Base-by-base conservation (phyloP, 225 moss, liverwort and hornwort species). In the Anthoceros angustus region DNA sequence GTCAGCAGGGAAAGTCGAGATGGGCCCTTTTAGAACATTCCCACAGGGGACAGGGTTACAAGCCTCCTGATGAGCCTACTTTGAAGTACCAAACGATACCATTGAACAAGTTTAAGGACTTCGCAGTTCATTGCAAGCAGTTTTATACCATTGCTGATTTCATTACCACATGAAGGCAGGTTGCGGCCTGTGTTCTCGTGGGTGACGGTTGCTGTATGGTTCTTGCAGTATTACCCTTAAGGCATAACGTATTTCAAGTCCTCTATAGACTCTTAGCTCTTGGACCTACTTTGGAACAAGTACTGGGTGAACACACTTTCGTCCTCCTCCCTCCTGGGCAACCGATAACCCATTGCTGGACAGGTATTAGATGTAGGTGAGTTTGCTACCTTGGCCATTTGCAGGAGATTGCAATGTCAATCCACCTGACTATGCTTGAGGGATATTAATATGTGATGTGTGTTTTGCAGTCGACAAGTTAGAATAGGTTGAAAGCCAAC, bases 241-340 rank as follows among this genome's bases (percentile, higher is more conserved):
- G 91, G 86, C 63, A 87, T 91, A 62, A 91, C 87, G 23, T 91
- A 87, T 63, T 92, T 92, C 77, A 92, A 92, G 73, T 92, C 86
- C 39, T 80, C 84, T 38, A 71, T 88, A 74, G 87, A 92, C 75
- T 87, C 87, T 15, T 87, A 92, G 64, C 74, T 88, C 24, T 73
- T 87, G 71, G 87, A 92, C 68, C 82, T 92, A 25, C 84, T 88
- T 23, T 92, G 91, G 87, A 92, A 92, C 72, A 87, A 92, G 66
- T 92, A 92, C 64, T 92, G 91, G 91, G 88, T 92, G 71, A 86
- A 92, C 66, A 92, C 88, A 46, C 80, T 92, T 48, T 87, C 91
- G 38, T 92, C 88, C 12, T 86, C 91, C 66, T 82, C 82, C 65
- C 77, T 93, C 48, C 87, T 92, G 60, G 88, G 84, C 65, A 88